Percentiles rank a stretch among this genome's conserved stretches.
phyloP scores from a whole-genome alignment of 805 yeast species.

The Starmerella bombicola region DNA sequence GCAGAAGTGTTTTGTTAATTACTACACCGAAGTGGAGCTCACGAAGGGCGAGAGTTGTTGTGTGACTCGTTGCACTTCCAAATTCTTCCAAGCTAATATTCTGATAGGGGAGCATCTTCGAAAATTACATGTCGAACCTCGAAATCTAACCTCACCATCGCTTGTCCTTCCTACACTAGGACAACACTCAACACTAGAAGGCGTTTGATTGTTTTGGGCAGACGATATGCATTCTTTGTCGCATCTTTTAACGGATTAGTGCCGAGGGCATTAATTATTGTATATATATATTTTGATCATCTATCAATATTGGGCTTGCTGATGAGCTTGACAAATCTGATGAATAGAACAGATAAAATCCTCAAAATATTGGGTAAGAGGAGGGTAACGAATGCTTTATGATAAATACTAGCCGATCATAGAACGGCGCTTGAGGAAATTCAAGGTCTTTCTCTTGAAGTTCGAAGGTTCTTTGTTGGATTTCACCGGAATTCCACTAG shows the following conservation, averaged over 20 bases:
- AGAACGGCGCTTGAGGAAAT: slow-evolving; percentile 31
- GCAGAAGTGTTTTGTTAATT: slow-evolving; percentile 70
- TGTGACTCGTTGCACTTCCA: slow-evolving; percentile 73
- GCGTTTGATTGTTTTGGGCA: not conserved
- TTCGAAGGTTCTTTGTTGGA: slow-evolving; percentile 23
- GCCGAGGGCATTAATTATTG: too few relatives aligned
- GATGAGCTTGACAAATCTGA: too few relatives aligned
- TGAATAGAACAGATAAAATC: too few relatives aligned
- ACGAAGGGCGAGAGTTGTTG: slow-evolving; percentile 76
- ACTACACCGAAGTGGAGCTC: slow-evolving; percentile 73
- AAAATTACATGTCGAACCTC: slow-evolving; percentile 12
- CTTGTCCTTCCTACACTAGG: slow-evolving; percentile 18
- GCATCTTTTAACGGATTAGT: too few relatives aligned
- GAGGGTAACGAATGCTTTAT: too few relatives aligned
- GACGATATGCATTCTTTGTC: not conserved
- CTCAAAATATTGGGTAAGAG: too few relatives aligned
- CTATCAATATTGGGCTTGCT: too few relatives aligned
- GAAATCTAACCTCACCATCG: slow-evolving; percentile 12
- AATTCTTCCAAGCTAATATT: slow-evolving; percentile 59
- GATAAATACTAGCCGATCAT: slow-evolving; percentile 20
- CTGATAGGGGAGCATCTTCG: slow-evolving; percentile 25
- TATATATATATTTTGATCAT: too few relatives aligned
- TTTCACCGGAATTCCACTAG: slow-evolving; percentile 17
- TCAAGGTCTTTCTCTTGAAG: slow-evolving; percentile 25
- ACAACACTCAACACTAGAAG: slow-evolving; percentile 15